phyloP scores from a whole-genome alignment of 1,284 basidiomycete species.

The Pascua guehoae region DNA sequence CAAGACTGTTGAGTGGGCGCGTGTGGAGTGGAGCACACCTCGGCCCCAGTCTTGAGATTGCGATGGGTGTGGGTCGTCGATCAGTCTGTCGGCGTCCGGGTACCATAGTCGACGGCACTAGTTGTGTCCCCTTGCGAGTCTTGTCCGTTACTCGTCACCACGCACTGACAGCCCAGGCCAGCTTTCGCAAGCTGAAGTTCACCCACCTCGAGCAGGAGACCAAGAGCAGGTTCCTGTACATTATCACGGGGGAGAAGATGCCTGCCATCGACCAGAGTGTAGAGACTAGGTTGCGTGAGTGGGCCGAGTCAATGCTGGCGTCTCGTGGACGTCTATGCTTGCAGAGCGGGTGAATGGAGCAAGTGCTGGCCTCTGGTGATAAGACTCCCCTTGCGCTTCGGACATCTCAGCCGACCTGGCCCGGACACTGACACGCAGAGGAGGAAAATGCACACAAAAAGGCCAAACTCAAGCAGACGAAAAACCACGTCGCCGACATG shows the following conservation, averaged over 20 bases:
- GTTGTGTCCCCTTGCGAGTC: no score
- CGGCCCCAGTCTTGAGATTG: no score
- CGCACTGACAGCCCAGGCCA: no score
- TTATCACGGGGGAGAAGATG: conserved; percentile 73
- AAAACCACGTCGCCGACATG: conserved; percentile 60
- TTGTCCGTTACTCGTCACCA: no score
- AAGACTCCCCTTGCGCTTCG: not conserved
- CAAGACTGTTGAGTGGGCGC: no score
- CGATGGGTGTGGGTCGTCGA: no score
- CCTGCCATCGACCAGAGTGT: conserved; percentile 68
- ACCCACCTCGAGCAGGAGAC: conserved; percentile 81
- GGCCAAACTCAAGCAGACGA: conserved; percentile 60
- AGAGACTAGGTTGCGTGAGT: conserved; percentile 58
- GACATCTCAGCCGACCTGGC: not conserved
- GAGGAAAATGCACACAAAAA: conserved; percentile 66
- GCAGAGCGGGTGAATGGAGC: not conserved
- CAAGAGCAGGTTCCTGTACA: conserved; percentile 76
- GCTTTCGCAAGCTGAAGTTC: conserved; percentile 74
- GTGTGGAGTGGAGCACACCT: no score
- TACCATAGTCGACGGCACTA: no score
- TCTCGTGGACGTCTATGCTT: not conserved
- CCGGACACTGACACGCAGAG: conserved; percentile 42
- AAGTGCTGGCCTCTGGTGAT: conserved; percentile 5
- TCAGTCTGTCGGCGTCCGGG: no score
- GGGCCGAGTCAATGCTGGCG: no score